Base-by-base conservation (phyloP, 148 eudicot genomes). In the Rheum nobile region DNA sequence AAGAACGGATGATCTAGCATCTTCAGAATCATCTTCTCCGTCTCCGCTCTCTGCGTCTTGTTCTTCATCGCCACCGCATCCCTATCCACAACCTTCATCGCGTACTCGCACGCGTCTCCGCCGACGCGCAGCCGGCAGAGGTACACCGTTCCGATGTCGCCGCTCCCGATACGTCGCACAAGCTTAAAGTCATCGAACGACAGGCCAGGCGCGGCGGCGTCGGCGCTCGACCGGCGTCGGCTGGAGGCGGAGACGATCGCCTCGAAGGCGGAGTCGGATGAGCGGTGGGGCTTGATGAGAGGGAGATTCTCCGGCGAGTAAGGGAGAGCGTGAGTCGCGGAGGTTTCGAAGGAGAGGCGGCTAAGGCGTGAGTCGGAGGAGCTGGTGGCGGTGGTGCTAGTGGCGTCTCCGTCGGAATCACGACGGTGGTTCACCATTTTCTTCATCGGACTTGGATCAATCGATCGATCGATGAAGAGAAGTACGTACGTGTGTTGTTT, bases 91-190 rank as follows among this genome's bases (percentile, higher is more conserved):
- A 94, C 96, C 52, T 94, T 94, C 97, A 94, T 89, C 0, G 98
- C 97, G 50, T 84, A 94, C 3, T 78, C 87, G 26, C 50, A 74
- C 17, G 14, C 34, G 24, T 70, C 73, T 9, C 43, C 43, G 13
- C 77, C 81, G 26, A 75, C 75, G 5, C 86, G 79, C 0, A 91
- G 84, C 17, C 80, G 83, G 79, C 95, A 89, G 1, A 89, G 74
- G 68, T 86, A 91, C 1, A 94, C 98, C 6, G 85, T 85, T n/a
- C 98, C 90, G 44, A 91, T 91, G 75, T 91, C 98, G 1, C 98
- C 98, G 34, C 92, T 77, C 0, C 98, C 98, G 75, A 94, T 86
- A 46, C 80, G 87, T 1, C 93, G 83, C 7, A 89, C 75, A n/a
- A 91, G 85, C 38, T 85, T 79, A 76, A 91, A 91, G 72, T 91